Percentiles rank a stretch among this genome's conserved stretches.
Conservation (phyloP, 441 rosid genomes). For the Erysimum cheiri region DNA sequence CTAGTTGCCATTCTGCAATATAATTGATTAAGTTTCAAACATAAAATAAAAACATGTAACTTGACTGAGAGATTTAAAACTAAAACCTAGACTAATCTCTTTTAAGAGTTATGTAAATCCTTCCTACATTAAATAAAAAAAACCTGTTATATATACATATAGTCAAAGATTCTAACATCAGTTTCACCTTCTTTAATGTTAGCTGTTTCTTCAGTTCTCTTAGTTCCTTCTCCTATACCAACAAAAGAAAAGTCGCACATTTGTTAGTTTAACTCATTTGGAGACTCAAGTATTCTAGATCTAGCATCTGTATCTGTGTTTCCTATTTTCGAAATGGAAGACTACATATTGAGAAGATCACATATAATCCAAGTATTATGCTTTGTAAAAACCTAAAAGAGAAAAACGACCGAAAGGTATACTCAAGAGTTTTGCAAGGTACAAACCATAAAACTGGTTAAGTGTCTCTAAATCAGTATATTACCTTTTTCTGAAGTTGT, state of each 20-base stretch:
- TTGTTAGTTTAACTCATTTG: not conserved
- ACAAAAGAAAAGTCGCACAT: constrained; percentile 1
- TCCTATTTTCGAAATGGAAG: not conserved
- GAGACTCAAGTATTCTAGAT: not conserved
- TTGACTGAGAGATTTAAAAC: not conserved
- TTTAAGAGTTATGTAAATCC: not conserved
- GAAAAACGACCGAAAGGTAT: not conserved
- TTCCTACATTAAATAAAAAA: not conserved
- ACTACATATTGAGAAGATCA: not conserved
- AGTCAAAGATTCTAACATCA: not conserved
- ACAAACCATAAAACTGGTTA: not conserved
- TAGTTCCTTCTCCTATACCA: constrained; percentile 41
- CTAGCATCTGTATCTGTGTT: not conserved
- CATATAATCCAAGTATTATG: not conserved
- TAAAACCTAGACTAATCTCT: not conserved
- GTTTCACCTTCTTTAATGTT: constrained; percentile 36
- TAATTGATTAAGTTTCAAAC: not conserved
- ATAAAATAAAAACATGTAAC: not conserved
- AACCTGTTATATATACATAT: not conserved
- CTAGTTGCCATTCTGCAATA: not conserved
- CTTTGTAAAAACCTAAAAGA: not conserved
- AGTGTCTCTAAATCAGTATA: not conserved
- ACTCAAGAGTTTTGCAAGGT: not conserved
- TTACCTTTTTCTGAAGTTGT: constrained; percentile 87
- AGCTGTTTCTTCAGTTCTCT: constrained; percentile 41